Base-by-base conservation (phyloP, 2,329 filamentous ascomycete genomes). In the Ophiostoma australiae region DNA sequence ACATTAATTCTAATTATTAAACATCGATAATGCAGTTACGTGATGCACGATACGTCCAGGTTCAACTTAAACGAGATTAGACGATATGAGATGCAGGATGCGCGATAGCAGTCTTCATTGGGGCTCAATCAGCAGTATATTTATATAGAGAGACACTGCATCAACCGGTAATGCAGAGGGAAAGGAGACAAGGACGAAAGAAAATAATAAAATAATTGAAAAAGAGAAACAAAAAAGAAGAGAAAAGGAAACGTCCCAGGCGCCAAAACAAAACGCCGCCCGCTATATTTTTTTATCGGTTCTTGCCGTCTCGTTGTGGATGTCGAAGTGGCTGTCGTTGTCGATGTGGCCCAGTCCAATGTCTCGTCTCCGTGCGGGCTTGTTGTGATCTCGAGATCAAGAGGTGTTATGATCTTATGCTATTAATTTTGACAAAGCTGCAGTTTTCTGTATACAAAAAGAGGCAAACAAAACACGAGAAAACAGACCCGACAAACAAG, bases 141-240 rank as follows among this genome's bases (percentile, higher is more conserved):
- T 20, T 58, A 58, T 58, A 27, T 13, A 58, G 23, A 17, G 44
- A 48, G 10, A 20, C 13, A 48, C 44, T 73, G 74, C 73, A 73
- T 67, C 39, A 65, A 37, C 39, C 52, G 67, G 61, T 39, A 27
- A 71, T 44, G 66, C 27, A 23, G 33, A 31, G 66, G 17, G 52
- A 66, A 35, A 11, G n/a, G n/a, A 63, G 15, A 41, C 15, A 41
- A 69, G 55, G 23, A 52, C 52, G 37, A 15, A 58, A 33, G 27
- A 8, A 2, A 68, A 31, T 7, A 48, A 33, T 1, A 68, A 37
- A 7, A 37, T n/a, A 41, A 63, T 17, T 17, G 3, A 33, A 63
- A 11, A 68, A 23, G 17, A 48, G 61, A 67, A 35, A 37, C 5
- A 13, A 67, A 67, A 37, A 65, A 65, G 1, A 10, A 37, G n/a